Base-by-base conservation (phyloP, 2,329 filamentous ascomycete species). In the Trichoderma brevicompactum region DNA sequence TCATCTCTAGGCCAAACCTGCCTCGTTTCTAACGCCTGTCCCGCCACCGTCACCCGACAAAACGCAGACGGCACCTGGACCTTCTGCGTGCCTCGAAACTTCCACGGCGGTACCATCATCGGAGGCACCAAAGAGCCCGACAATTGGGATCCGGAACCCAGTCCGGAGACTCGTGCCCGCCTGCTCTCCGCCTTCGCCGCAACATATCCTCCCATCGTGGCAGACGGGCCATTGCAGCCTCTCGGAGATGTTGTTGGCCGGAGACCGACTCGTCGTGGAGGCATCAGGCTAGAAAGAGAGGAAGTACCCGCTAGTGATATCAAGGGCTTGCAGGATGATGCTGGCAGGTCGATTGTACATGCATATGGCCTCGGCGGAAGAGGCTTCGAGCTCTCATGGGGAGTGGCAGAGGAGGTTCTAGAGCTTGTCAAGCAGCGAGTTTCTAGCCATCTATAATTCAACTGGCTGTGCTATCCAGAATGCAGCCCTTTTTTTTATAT, bases 71-170 rank as follows among this genome's bases (percentile, higher is more conserved):
- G 86, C 0, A 82, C 79, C 8, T 89, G 87, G 85, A 81, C 82
- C 0, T 89, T 90, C 68, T 82, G 82, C 52, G 85, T 90, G 6
- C 87, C 88, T 0, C 81, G 88, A 2, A 83, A 82, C 8, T 83
- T 87, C 32, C 79, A 84, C 40, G 87, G 87, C 3, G 88, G 88
- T 2, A 90, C 87, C 0, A 79, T 90, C 44, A 83, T 90, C 19
- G 88, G 88, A 5, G 88, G 88, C 0, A 90, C 87, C 9, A 89
- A 89, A 72, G 83, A 89, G 71, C 79, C 81, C 1, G 76, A 83
- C 64, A 79, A 88, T 72, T 87, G 84, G 83, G 79, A 83, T 53
- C 73, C 80, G 0, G 75, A 79, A 17, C 82, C 86, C 1, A 83
- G 79, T 0, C 65, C 69, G 1, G 80, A 82, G 60, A 80, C 82